phyloP scores from a whole-genome alignment of 2,329 filamentous ascomycete genomes.

The Stachybotrys chartarum region DNA sequence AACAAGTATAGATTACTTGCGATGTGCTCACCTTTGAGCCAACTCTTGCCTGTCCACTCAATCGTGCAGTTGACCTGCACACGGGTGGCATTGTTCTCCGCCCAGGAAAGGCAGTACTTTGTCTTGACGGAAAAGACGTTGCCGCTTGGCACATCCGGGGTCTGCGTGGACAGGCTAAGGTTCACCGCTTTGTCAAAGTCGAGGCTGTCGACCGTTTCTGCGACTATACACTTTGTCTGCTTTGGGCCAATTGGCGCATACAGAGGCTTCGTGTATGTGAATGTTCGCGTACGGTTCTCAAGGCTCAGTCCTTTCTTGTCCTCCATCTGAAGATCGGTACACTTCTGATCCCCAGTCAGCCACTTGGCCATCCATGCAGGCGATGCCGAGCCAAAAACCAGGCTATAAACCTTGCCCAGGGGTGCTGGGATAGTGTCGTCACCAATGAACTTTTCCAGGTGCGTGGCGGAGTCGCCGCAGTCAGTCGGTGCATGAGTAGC shows the following conservation, averaged over 20 bases:
- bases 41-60: constrained; percentile 97
- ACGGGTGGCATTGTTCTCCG: constrained; percentile 74
- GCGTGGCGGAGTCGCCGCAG: constrained; percentile 68
- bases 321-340: constrained; percentile 76
- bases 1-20: neutral
- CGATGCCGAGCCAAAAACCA: constrained; percentile 80
- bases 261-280: constrained; percentile 88
- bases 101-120: constrained; percentile 91
- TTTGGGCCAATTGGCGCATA: constrained; percentile 78
- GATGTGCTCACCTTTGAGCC: constrained; percentile 71
- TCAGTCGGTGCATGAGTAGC: constrained; percentile 74
- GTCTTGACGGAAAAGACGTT: constrained; percentile 91
- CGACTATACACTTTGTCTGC: constrained; percentile 90
- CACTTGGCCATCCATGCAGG: constrained; percentile 79
- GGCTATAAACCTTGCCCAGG: constrained; percentile 81
- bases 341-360: constrained; percentile 82
- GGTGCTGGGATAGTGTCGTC: constrained; percentile 85
- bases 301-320: constrained; percentile 72
- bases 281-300: constrained; percentile 68
- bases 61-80: constrained; percentile 83
- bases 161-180: constrained; percentile 77
- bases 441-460: constrained; percentile 78
- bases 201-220: constrained; percentile 73
- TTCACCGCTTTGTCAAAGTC: constrained; percentile 84
- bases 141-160: constrained; percentile 89